Evolutionary conservation across 2,329 filamentous ascomycete genomes (phyloP).

Genomic region (Magnaporthales sp.): DNA sequence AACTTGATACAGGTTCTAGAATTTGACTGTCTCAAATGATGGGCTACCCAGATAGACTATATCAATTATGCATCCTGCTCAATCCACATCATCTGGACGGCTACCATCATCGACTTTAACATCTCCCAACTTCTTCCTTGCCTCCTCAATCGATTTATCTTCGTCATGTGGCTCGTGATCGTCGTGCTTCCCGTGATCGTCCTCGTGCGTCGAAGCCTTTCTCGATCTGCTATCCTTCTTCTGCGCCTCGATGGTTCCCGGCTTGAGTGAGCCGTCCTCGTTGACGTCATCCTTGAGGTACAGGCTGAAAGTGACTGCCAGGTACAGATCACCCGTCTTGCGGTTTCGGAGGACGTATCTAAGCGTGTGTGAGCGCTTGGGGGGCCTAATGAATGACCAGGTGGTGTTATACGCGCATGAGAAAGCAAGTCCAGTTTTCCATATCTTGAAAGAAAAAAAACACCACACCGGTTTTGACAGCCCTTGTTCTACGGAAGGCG

Average conservation of each 20-base stretch:
- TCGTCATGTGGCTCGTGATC: constrained; percentile 19
- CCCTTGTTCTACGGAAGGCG: not conserved
- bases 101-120: constrained; percentile 17
- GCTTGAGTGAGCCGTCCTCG: constrained; percentile 47
- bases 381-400: constrained; percentile 15
- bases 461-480: not conserved
- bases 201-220: constrained; percentile 19
- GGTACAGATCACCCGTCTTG: constrained; percentile 62
- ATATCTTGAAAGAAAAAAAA: not conserved
- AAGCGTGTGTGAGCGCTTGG: constrained; percentile 68
- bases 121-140: constrained; percentile 25
- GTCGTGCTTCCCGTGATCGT: constrained; percentile 12
- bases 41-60: not conserved
- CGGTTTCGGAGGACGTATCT: constrained; percentile 89
- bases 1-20: not conserved
- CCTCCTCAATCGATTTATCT: constrained; percentile 27
- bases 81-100: constrained; percentile 36
- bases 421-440: constrained; percentile 5
- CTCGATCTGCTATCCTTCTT: constrained; percentile 1
- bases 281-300: constrained; percentile 59
- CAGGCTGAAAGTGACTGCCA: constrained; percentile 74
- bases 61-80: constrained; percentile 1
- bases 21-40: not conserved
- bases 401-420: constrained; percentile 10
- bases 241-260: constrained; percentile 20